A percentile compares a stretch with the other conserved stretches of the same genome.
Conservation (phyloP, 441 rosid genomes). For the Jatropha podagrica region DNA sequence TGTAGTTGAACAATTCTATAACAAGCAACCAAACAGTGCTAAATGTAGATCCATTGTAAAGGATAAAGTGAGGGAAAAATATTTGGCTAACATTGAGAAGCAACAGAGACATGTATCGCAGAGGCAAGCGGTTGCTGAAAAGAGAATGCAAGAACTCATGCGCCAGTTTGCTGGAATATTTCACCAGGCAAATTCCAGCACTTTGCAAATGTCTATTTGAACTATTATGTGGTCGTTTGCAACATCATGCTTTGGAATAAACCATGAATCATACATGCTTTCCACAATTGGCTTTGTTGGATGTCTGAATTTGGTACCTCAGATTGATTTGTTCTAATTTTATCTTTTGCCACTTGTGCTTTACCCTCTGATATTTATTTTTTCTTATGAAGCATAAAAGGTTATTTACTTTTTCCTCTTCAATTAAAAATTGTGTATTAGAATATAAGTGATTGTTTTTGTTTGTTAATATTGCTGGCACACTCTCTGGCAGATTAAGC, state of each 20-base stretch:
- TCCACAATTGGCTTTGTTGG: not conserved
- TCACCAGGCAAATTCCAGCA: slow-evolving; percentile 53
- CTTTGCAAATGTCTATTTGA: not conserved
- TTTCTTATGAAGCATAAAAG: not conserved
- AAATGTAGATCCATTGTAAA: slow-evolving; percentile 48
- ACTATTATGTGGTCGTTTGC: not conserved
- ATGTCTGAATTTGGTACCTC: not conserved
- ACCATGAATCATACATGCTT: not conserved
- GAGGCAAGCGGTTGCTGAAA: slow-evolving; percentile 68
- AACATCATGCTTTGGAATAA: not conserved
- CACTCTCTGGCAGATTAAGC: not conserved
- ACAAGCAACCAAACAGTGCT: slow-evolving; percentile 39
- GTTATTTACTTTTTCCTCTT: not conserved
- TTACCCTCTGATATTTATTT: not conserved
- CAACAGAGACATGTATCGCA: slow-evolving; percentile 54
- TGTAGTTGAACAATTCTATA: slow-evolving; percentile 65
- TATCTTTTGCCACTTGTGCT: not conserved
- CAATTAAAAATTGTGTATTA: not conserved
- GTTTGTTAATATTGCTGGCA: not conserved
- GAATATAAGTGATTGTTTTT: not conserved
- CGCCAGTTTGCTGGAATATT: slow-evolving; percentile 60
- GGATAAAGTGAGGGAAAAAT: slow-evolving; percentile 62
- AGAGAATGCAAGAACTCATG: slow-evolving; percentile 85
- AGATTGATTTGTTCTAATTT: not conserved
- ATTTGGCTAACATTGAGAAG: slow-evolving; percentile 48